Conservation (phyloP, 2,329 filamentous ascomycete genomes). For the Colletotrichum lentis region DNA sequence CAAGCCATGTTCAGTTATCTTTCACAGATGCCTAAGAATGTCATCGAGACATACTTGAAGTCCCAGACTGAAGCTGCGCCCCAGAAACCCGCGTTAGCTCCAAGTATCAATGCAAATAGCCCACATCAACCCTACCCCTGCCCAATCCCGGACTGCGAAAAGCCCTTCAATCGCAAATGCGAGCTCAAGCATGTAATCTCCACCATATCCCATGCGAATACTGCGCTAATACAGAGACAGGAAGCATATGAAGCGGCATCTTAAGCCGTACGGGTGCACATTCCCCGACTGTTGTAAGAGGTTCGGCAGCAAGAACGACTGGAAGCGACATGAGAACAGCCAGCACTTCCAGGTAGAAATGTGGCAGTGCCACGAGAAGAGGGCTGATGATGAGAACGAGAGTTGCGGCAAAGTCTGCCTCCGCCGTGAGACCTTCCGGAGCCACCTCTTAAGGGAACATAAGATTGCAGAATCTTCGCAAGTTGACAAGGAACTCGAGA, state of each 20-base stretch:
- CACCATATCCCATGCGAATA: background rate
- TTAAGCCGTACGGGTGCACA: slow-evolving; percentile 83
- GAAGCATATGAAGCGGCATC: slow-evolving; percentile 86
- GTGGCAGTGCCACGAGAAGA: slow-evolving; percentile 71
- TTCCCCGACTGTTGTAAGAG: slow-evolving; percentile 71
- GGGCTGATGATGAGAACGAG: slow-evolving; percentile 18
- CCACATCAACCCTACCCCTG: slow-evolving; percentile 30
- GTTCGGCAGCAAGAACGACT: slow-evolving; percentile 95
- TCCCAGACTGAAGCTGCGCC: slow-evolving; percentile 3
- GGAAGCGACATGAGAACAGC: slow-evolving; percentile 87
- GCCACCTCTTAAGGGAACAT: slow-evolving; percentile 67
- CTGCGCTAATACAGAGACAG: slow-evolving; percentile 54
- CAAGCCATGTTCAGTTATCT: slow-evolving; percentile 39
- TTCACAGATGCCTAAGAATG: slow-evolving; percentile 44
- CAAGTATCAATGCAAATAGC: background rate
- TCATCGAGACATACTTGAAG: slow-evolving; percentile 47
- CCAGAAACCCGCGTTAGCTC: slow-evolving; percentile 36
- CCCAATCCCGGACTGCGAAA: slow-evolving; percentile 50
- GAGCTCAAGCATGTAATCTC: slow-evolving; percentile 63
- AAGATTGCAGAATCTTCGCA: slow-evolving; percentile 43
- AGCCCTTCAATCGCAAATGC: slow-evolving; percentile 59
- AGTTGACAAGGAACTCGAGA: slow-evolving; percentile 57
- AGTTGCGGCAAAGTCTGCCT: slow-evolving; percentile 68
- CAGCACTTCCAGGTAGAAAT: slow-evolving; percentile 77
- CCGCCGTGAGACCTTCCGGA: slow-evolving; percentile 65